These are phyloP conservation scores for Podospora tetraspora DNA, from an alignment of 495 filamentous ascomycete genomes.

Conservation along the genomic window DNA sequence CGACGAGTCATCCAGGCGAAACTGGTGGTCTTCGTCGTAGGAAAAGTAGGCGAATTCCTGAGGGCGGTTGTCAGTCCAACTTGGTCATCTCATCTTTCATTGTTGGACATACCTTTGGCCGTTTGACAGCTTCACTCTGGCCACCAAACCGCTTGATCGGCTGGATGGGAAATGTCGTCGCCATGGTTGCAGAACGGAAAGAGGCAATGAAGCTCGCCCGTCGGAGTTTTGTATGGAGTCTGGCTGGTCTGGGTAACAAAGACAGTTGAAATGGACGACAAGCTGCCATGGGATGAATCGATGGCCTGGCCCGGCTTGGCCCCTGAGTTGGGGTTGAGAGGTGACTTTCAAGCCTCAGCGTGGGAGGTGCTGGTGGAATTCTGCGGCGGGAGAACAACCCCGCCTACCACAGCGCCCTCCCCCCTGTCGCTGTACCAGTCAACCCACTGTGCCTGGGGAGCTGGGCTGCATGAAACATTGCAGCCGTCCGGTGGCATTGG, in stretches of 20 bases:
- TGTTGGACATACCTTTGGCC: conserved; percentile 52
- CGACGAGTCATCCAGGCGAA: conserved; percentile 68
- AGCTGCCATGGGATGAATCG: background rate
- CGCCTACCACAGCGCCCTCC: background rate
- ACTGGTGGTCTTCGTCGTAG: conserved; percentile 76
- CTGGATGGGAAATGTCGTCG: conserved; percentile 54
- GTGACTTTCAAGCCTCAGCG: background rate
- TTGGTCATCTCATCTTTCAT: background rate
- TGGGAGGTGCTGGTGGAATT: too few species aligned
- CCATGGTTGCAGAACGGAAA: conserved; percentile 18
- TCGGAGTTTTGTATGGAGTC: background rate
- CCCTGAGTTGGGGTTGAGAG: background rate
- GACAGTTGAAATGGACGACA: background rate
- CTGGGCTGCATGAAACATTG: background rate
- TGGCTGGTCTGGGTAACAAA: background rate
- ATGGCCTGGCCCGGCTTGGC: background rate
- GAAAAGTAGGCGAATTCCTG: conserved; percentile 90
- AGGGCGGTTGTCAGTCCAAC: background rate
- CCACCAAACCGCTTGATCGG: conserved; percentile 56
- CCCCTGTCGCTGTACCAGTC: background rate
- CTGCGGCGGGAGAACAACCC: background rate
- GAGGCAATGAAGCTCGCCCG: background rate
- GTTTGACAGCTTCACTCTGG: conserved; percentile 57
- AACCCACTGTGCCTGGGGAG: background rate
- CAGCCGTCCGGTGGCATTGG: background rate